Base-by-base conservation (phyloP, 129 eudicot genomes). In the Helichrysum umbraculigerum region DNA sequence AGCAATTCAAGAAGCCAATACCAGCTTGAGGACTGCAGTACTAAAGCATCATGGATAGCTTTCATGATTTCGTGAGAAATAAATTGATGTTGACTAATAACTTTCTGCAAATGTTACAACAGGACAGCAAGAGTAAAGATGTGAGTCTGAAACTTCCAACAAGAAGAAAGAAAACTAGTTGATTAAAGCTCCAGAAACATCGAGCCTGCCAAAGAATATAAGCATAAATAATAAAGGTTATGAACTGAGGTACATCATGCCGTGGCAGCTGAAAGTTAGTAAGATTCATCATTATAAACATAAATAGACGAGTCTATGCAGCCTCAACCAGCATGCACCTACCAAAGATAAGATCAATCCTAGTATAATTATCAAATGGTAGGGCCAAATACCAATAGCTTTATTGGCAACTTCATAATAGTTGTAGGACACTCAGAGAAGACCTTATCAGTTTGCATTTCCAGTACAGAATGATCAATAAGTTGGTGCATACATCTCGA, bases 121-220 rank as follows among this genome's bases (percentile, higher is more conserved):
- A 88, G 83, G 80, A 91, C 88, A 87, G 79, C 89, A 87, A 89
- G 91, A 88, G 90, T 82, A 88, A 85, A 88, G 88, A 84, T 78
- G 96, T 92, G 93, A 89, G 96, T 87, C 96, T 82, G 88, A 89
- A 88, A 87, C 89, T 89, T 87, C 92, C 91, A 92, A 89, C 86
- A 83, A 83, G 86, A 79, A 76, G 84, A 91, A 84, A 85, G 83
- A 80, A 85, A 86, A 72, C 83, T 86, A 87, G 88, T 72, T 78
- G 82, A 81, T 73, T 83, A 89, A 79, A 73, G 89, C 89, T 76
- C 89, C 91, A 81, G 81, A 83, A 71, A 88, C 86, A 78, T 71
- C 72, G 32, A 77, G 87, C 96, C 96, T 91, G 97, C 83, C 80
- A 92, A 86, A 83, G 63, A 81, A 86, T 74, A 74, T 34, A 80